Base-by-base conservation (phyloP, 345 rosid species). In the Orychophragmus violaceus region DNA sequence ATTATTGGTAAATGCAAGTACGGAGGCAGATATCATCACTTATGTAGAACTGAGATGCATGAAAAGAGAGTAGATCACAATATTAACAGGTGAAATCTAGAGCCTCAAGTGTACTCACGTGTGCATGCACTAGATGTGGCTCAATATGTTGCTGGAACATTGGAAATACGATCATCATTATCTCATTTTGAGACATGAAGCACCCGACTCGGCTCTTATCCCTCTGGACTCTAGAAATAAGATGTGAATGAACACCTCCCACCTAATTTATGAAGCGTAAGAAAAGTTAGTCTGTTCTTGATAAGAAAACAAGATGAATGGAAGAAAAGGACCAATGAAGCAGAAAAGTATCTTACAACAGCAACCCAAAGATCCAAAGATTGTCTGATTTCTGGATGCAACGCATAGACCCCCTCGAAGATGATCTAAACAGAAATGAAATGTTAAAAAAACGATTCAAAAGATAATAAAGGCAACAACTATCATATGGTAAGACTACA, bases 41-140 rank as follows among this genome's bases (percentile, higher is more conserved):
- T 28, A 19, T 57, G 46, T 8, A 60, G 44, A 51, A 36, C 41
- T 49, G 42, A 27, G 58, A 25, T 5, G n/a, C n/a, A n/a, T n/a
- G n/a, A 18, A 24, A 70, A 30, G 10, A 48, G 23, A 30, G 28
- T 8, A 32, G 32, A 74, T 32, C 29, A 28, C 44, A 23, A 35
- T 37, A 70, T 17, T 41, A 41, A 37, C 23, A 53, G 55, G 68
- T 41, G 37, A 64, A 46, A 35, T 48, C 11, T 36, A 57, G 35
- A 58, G 65, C 48, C 50, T 25, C 35, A 60, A 65, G 75, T 62
- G 29, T 41, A 85, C 99, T 89, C 52, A 95, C 99, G 79, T 95
- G 97, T 59, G 99, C 99, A 72, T 91, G 95, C 77, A 95, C 99
- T 77, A 95, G 97, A 77, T 95, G 99, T 8, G 96, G 99, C 74